Evolutionary conservation across 306 rosid species (phyloP).

Genomic region (Corylus heterophylla): DNA sequence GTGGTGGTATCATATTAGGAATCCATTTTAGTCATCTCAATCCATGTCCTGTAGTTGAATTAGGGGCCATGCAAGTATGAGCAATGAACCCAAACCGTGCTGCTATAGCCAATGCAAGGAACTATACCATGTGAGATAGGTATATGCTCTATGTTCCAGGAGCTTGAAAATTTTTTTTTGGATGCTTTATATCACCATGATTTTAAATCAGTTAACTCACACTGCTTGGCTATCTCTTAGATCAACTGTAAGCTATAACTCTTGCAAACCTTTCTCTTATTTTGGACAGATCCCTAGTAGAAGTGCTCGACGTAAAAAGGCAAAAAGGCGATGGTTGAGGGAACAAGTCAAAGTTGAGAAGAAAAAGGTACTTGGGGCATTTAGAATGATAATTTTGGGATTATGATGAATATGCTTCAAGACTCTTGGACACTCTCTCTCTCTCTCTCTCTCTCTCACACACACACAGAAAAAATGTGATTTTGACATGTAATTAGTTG

Average conservation of each 20-base stretch:
- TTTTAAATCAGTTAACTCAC: background rate
- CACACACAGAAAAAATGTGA: background rate
- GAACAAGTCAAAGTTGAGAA: slow-evolving; percentile 53
- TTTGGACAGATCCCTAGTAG: slow-evolving; percentile 70
- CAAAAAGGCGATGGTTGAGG: slow-evolving; percentile 79
- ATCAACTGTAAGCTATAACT: background rate
- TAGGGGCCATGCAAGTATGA: background rate
- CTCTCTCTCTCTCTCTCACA: background rate
- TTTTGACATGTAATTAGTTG: slow-evolving; percentile 15
- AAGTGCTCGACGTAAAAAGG: slow-evolving; percentile 87
- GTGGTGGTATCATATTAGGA: background rate
- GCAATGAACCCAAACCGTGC: background rate
- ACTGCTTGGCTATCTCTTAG: background rate
- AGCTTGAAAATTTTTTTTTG: slow-evolving; percentile 8
- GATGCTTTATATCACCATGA: background rate
- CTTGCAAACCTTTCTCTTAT: background rate
- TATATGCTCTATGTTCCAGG: slow-evolving; percentile 12
- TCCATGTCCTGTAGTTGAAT: background rate
- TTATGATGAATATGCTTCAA: background rate
- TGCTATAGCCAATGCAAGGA: slow-evolving; percentile 2
- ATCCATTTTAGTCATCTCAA: background rate
- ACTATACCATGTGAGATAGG: slow-evolving; percentile 7
- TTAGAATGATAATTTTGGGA: slow-evolving; percentile 5
- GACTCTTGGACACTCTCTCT: background rate
- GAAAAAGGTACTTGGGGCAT: slow-evolving; percentile 53